Evolutionary conservation across 2,329 filamentous ascomycete species (phyloP).

Genomic region (Verticillium nonalfalfae): DNA sequence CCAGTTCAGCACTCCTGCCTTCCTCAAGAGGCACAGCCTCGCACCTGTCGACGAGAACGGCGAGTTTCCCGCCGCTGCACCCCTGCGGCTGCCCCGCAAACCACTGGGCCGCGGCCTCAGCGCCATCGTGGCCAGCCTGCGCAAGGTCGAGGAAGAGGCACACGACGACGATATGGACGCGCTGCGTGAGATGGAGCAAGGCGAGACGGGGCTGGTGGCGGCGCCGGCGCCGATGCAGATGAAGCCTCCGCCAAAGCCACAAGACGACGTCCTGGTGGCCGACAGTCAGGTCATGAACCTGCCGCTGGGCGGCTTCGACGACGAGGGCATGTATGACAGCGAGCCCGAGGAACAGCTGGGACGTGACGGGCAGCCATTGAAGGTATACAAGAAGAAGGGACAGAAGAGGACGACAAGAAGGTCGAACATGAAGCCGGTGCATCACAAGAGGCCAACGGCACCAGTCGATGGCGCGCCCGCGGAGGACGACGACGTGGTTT

Average conservation of each 20-base stretch:
- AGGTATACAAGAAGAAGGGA: conserved; percentile 75
- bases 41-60: conserved; percentile 51
- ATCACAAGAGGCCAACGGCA: conserved; percentile 37
- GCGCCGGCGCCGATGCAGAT: conserved; percentile 10
- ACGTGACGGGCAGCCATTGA: conserved; percentile 52
- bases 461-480: conserved; percentile 19
- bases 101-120: conserved; percentile 65
- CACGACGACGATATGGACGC: conserved; percentile 70
- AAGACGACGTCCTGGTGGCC: conserved; percentile 31
- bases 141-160: conserved; percentile 61
- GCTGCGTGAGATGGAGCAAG: conserved; percentile 62
- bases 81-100: conserved; percentile 49
- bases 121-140: conserved; percentile 64
- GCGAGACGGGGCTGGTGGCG: conserved; percentile 17
- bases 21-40: conserved; percentile 47
- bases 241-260: conserved; percentile 14
- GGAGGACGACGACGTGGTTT: conserved; percentile 27
- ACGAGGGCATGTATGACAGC: conserved; percentile 53
- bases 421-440: conserved; percentile 55
- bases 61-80: conserved; percentile 39
- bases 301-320: conserved; percentile 56
- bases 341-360: conserved; percentile 44
- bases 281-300: conserved; percentile 35
- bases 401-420: conserved; percentile 71
- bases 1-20: conserved; percentile 64